Evolutionary conservation across 345 rosid genomes (phyloP), one percentile per base, ranked within the genome.

Genomic region (Dipteronia sinensis): DNA sequence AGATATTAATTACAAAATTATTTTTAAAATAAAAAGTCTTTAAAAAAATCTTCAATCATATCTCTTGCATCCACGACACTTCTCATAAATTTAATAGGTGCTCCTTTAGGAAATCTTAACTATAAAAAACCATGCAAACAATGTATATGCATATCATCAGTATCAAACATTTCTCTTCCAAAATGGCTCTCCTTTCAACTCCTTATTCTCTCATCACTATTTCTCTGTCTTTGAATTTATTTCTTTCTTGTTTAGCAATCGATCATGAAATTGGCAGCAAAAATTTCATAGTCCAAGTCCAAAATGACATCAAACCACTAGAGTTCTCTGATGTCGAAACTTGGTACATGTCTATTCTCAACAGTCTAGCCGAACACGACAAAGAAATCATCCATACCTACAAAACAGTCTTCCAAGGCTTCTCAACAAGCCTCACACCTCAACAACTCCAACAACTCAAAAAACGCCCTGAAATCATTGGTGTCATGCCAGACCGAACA

Each of bases 401-500:
- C 31, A 59, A 65, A 46, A 67, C 80, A 1, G 78, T 76, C 7
- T 81, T 78, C 65, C 79, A 81, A 22, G 87, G 85, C 66, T 81
- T 78, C 79, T 81, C 79, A 2, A 47, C 79, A 6, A 51, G 13
- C 23, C 69, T 84, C 20, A 62, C 69, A 17, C 27, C 25, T 3
- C 47, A 55, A 1, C 79, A 77, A 59, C 72, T 64, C 2, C 27
- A 61, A n/a, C 25, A 58, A 22, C 83, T 82, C 27, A 10, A 55
- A 25, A n/a, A 42, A 7, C 70, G 58, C 42, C 73, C 62, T 0
- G 72, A 44, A 20, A 71, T 83, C 19, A 63, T 83, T 42, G 47
- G 17, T 3, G 66, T 84, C 46, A 56, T 76, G 20, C 78, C 75
- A 0, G 80, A 84, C 38, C 53, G 42, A 11, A 51, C 38, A 11